Evolutionary conservation across 768 basidiomycete species (phyloP).

Genomic region (Kwoniella sp.): DNA sequence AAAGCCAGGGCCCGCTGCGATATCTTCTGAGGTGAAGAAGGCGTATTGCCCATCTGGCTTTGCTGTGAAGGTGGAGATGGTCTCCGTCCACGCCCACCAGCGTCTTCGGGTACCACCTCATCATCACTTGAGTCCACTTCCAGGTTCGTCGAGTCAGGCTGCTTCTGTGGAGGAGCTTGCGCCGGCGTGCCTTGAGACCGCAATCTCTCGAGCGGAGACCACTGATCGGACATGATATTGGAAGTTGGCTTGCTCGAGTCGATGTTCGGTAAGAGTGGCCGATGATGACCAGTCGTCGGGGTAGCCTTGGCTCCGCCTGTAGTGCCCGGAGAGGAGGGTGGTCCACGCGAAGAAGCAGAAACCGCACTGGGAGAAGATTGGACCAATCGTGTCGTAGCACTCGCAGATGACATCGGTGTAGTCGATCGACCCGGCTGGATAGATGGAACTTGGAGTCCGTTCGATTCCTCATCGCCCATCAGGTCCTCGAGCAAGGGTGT

Average conservation of each 20-base stretch:
- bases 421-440: slow-evolving; percentile 20
- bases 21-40: slow-evolving; percentile 5
- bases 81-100: slow-evolving; percentile 19
- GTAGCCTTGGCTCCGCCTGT: background rate
- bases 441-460: slow-evolving; percentile 8
- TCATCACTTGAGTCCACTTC: slow-evolving; percentile 47
- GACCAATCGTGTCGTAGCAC: background rate
- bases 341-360: slow-evolving; percentile 1
- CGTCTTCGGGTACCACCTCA: slow-evolving; percentile 44
- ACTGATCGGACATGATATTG: slow-evolving; percentile 32
- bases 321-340: background rate
- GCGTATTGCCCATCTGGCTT: no score
- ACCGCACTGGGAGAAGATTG: background rate
- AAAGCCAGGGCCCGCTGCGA: slow-evolving; percentile 14
- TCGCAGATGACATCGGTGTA: background rate
- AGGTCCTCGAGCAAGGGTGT: slow-evolving; percentile 11
- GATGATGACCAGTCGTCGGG: slow-evolving; percentile 22
- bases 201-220: slow-evolving; percentile 33
- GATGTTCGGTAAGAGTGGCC: slow-evolving; percentile 28
- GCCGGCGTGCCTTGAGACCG: background rate
- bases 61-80: slow-evolving; percentile 6
- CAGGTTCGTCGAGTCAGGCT: background rate
- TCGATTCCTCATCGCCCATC: slow-evolving; percentile 21
- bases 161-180: slow-evolving; percentile 4
- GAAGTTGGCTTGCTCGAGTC: slow-evolving; percentile 19